Percentiles rank a stretch among this genome's conserved stretches.
Conservation (phyloP, 768 basidiomycete species). For the Paxillus ammoniavirescens region DNA sequence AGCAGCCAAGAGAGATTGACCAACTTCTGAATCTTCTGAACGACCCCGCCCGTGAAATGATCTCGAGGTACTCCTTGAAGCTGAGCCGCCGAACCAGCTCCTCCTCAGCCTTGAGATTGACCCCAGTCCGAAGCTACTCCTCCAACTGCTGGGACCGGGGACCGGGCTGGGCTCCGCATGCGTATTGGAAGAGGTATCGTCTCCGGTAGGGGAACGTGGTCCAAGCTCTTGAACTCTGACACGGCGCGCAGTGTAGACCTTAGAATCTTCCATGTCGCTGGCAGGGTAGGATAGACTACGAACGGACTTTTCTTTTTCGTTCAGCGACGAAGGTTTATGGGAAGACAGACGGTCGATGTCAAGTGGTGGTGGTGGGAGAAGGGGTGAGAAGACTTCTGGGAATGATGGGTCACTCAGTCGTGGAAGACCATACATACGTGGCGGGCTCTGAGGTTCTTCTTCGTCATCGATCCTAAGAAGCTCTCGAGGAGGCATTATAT, state of each 20-base stretch:
- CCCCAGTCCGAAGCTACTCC: slow-evolving; percentile 43
- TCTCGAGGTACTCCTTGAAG: slow-evolving; percentile 30
- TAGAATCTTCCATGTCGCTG: slow-evolving; percentile 32
- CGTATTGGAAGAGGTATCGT: slow-evolving; percentile 6
- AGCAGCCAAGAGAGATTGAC: slow-evolving; percentile 35
- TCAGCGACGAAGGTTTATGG: slow-evolving; percentile 23
- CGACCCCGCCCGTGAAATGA: slow-evolving; percentile 23
- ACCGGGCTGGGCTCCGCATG: slow-evolving; percentile 16
- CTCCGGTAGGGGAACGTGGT: slow-evolving; percentile 24
- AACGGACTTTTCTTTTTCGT: slow-evolving; percentile 35
- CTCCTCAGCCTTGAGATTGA: slow-evolving; percentile 48
- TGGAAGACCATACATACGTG: slow-evolving; percentile 28
- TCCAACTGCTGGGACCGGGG: slow-evolving; percentile 33
- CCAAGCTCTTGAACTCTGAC: slow-evolving; percentile 38
- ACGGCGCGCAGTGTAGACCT: slow-evolving; percentile 36
- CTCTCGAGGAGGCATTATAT: slow-evolving; percentile 37
- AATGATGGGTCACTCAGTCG: slow-evolving; percentile 21
- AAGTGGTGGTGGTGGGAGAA: slow-evolving; percentile 40
- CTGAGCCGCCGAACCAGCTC: slow-evolving; percentile 55
- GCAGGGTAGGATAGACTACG: slow-evolving; percentile 31
- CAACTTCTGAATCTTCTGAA: slow-evolving; percentile 48
- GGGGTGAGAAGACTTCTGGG: slow-evolving; percentile 31
- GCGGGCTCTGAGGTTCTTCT: slow-evolving; percentile 22
- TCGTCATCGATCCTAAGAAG: slow-evolving; percentile 36
- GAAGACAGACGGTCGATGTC: slow-evolving; percentile 30